These are phyloP conservation scores for Gossypium trilobum DNA, from an alignment of 441 rosid species.

Conservation along the genomic window DNA sequence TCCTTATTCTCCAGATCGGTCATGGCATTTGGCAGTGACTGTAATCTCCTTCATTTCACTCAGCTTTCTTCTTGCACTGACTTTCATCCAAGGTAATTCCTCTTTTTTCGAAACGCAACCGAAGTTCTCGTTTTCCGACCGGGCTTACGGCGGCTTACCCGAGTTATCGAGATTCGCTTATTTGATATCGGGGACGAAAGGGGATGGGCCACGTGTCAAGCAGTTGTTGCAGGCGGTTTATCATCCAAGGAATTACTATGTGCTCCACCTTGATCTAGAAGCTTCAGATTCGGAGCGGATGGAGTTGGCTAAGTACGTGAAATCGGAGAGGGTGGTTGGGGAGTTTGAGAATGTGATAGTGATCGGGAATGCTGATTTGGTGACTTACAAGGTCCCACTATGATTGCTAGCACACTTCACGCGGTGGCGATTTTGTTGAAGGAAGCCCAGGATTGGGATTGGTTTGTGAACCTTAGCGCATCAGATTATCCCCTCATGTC, in stretches of 20 bases:
- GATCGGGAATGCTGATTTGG: slow-evolving; percentile 62
- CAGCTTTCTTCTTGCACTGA: slow-evolving; percentile 29
- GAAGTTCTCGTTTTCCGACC: slow-evolving; percentile 8
- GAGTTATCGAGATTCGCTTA: slow-evolving; percentile 57
- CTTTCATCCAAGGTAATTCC: slow-evolving; percentile 27
- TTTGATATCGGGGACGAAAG: slow-evolving; percentile 64
- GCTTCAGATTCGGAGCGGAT: slow-evolving; percentile 61
- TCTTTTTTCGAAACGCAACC: slow-evolving; percentile 22
- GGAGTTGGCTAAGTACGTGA: slow-evolving; percentile 65
- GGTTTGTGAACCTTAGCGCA: slow-evolving; percentile 74
- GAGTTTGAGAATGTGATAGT: slow-evolving; percentile 72
- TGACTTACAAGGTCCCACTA: slow-evolving; percentile 73
- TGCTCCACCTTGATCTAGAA: slow-evolving; percentile 71
- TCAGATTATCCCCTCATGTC: slow-evolving; percentile 78
- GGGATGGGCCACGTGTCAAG: slow-evolving; percentile 48
- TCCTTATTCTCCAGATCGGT: slow-evolving; percentile 31
- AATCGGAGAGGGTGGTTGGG: slow-evolving; percentile 44
- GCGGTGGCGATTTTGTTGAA: slow-evolving; percentile 61
- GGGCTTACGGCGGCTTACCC: slow-evolving; percentile 21
- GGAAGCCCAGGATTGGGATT: slow-evolving; percentile 61
- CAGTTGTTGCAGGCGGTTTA: slow-evolving; percentile 57
- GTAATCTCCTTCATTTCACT: slow-evolving; percentile 25
- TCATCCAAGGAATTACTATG: slow-evolving; percentile 67
- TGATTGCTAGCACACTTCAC: slow-evolving; percentile 62
- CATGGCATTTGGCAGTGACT: slow-evolving; percentile 29